A percentile compares a stretch with the other conserved stretches of the same genome.
These are phyloP conservation scores for Triticum aestivum DNA, from an alignment of 176 grass and related monocot species.

Conservation along the genomic window DNA sequence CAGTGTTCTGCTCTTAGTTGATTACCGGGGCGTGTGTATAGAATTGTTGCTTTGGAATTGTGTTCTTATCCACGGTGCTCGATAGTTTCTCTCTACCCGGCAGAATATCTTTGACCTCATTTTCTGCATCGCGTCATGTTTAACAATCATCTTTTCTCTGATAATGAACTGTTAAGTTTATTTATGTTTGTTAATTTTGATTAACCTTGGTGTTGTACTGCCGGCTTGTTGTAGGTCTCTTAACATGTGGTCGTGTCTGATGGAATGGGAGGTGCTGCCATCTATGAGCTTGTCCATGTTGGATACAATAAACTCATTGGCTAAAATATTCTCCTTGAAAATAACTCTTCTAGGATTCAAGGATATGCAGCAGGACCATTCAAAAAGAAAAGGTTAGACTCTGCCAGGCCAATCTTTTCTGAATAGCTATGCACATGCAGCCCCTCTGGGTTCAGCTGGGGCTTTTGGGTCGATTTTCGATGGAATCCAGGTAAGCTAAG, in stretches of 20 bases:
- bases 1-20: neutral
- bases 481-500: conserved; percentile 68
- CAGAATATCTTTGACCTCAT: neutral
- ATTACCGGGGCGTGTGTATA: too few species aligned
- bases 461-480: conserved; percentile 89
- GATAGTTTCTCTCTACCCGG: neutral
- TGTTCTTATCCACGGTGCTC: neutral
- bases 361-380: too few species aligned
- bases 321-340: too few species aligned
- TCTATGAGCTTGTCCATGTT: too few species aligned
- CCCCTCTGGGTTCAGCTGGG: conserved; percentile 86
- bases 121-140: neutral
- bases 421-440: conserved; percentile 32
- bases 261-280: too few species aligned
- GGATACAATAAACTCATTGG: too few species aligned
- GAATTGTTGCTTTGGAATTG: neutral
- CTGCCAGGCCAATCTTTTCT: too few species aligned
- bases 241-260: conserved; percentile 64
- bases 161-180: neutral
- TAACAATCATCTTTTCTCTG: neutral
- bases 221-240: conserved; percentile 56
- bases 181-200: neutral
- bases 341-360: too few species aligned
- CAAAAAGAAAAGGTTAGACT: too few species aligned
- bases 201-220: neutral